Evolutionary conservation across 345 rosid species (phyloP), one percentile per base, ranked within the genome.

Genomic region (Hibiscus mutabilis): DNA sequence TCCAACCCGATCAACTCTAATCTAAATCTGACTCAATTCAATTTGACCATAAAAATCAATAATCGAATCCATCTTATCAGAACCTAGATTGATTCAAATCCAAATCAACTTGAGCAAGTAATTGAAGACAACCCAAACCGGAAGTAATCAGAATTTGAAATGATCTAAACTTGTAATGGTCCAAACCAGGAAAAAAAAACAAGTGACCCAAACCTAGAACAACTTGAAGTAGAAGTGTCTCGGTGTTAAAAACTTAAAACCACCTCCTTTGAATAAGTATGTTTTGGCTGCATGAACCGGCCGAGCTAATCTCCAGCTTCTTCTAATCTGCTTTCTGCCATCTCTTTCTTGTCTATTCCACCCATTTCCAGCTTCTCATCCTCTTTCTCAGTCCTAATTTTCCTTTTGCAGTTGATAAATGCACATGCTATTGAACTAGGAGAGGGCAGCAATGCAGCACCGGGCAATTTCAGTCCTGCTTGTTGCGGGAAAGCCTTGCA

Each of bases 401-500:
- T 49, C 55, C 55, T 49, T 49, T 4, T 16, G 55, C 55, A 51
- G 55, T 51, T 51, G 55, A 51, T 16, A 51, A 47, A 49, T n/a
- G 57, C n/a, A 13, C 2, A 58, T 25, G 62, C 7, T 4, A 66
- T 44, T 3, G 6, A 65, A 46, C 56, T 44, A 44, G 14, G 46
- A 13, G 69, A 65, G 55, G 73, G 29, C 8, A 14, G 22, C 16
- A 47, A 33, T 29, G 21, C 19, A 51, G 31, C 13, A 31, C 19
- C 56, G 22, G 47, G 1, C 6, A 33, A 61, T 49, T 18, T 85
- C 84, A 95, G 19, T 95, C 98, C 80, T 88, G 75, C 85, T 95
- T 95, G 52, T 82, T 76, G 60, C 70, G 91, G 62, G 94, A 81
- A 70, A 82, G 76, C 77, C 97, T 88, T 61, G 98, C 92, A 0